Conservation (phyloP, 768 basidiomycete genomes). For the Xerocomus brunneocitrinus region DNA sequence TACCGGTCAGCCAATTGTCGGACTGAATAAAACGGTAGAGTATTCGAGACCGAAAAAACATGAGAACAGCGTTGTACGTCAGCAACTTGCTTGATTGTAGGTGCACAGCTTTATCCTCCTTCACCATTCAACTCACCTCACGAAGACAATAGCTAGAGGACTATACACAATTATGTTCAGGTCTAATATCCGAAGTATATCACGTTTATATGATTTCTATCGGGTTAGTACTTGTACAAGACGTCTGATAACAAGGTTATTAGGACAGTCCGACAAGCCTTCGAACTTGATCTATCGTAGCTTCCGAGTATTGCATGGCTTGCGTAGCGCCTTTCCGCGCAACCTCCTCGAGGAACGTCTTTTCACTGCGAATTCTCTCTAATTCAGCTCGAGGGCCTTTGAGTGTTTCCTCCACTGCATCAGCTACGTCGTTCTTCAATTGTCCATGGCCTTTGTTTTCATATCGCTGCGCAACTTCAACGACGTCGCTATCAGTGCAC, state of each 20-base stretch:
- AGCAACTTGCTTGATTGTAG: background rate
- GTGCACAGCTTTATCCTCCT: background rate
- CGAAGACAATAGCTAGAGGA: too few species aligned
- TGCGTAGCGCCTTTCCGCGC: slow-evolving; percentile 58
- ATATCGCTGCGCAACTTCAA: slow-evolving; percentile 47
- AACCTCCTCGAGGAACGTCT: slow-evolving; percentile 54
- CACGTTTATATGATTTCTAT: too few species aligned
- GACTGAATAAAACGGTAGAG: slow-evolving; percentile 9
- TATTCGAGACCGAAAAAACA: slow-evolving; percentile 22
- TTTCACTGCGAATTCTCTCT: slow-evolving; percentile 55
- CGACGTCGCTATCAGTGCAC: slow-evolving; percentile 49
- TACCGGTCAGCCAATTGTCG: slow-evolving; percentile 4
- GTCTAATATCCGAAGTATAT: too few species aligned
- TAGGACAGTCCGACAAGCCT: slow-evolving; percentile 51
- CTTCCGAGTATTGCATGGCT: slow-evolving; percentile 57
- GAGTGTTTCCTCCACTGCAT: slow-evolving; percentile 67
- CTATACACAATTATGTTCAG: too few species aligned
- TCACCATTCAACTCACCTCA: too few species aligned
- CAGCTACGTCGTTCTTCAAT: slow-evolving; percentile 72
- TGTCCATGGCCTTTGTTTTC: slow-evolving; percentile 53
- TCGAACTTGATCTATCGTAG: slow-evolving; percentile 67
- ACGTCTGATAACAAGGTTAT: background rate
- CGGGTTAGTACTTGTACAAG: too few species aligned
- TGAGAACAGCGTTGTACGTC: slow-evolving; percentile 1
- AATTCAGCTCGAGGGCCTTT: slow-evolving; percentile 67